A percentile compares a stretch with the other conserved stretches of the same genome.
These are phyloP conservation scores for Torulaspora indica DNA, from an alignment of 805 yeast genomes.

Conservation along the genomic window DNA sequence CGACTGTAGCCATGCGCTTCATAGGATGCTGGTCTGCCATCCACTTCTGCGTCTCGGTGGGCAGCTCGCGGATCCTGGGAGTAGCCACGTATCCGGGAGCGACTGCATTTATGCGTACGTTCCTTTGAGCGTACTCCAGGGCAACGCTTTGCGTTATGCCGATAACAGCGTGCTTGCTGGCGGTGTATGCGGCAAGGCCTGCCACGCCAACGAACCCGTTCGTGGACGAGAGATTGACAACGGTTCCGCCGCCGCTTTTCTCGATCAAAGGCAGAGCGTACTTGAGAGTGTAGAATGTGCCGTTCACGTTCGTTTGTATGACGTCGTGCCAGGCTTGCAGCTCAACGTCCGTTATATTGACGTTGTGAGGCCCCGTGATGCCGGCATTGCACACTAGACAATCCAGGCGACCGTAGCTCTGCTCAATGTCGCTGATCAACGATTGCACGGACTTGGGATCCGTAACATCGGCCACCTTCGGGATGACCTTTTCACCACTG, in stretches of 20 bases:
- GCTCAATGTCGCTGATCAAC: not conserved
- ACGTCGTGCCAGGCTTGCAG: slow-evolving; percentile 2
- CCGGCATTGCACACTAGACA: not conserved
- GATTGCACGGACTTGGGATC: not conserved
- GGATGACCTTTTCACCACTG: not conserved
- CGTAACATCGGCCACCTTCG: not conserved
- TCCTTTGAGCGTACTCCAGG: not conserved
- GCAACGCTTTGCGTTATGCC: slow-evolving; percentile 1
- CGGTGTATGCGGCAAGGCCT: not conserved
- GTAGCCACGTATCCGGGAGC: slow-evolving; percentile 3
- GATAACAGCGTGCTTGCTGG: slow-evolving; percentile 1
- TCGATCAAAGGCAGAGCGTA: slow-evolving; percentile 1
- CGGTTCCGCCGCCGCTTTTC: not conserved
- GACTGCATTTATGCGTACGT: not conserved
- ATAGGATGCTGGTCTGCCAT: slow-evolving; percentile 1
- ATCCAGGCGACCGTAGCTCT: slow-evolving; percentile 1
- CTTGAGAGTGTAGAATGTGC: not conserved
- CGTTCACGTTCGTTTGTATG: not conserved
- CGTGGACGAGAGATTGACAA: not conserved
- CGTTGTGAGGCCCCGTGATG: not conserved
- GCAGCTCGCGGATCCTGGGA: not conserved
- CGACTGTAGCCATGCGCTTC: slow-evolving; percentile 2
- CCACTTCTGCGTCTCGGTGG: not conserved
- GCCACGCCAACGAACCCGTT: slow-evolving; percentile 1
- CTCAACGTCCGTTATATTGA: not conserved